Percentiles rank a stretch among this genome's conserved stretches.
Conservation (phyloP, 345 rosid species). For the Acer saccharum region DNA sequence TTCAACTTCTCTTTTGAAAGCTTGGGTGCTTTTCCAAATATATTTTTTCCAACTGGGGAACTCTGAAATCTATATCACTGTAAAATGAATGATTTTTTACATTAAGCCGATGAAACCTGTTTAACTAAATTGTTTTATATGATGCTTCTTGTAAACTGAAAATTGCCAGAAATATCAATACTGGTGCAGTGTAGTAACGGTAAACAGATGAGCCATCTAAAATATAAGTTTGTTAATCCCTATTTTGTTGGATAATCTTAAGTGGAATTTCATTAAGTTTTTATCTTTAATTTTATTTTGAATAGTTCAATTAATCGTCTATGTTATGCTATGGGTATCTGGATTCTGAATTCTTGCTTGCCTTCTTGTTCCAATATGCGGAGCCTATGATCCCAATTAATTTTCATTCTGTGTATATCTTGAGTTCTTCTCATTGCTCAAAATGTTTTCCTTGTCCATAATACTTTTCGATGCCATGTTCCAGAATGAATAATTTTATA, state of each 20-base stretch:
- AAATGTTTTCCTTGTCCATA: not conserved
- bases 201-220: not conserved
- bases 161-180: too few relatives aligned
- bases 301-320: not conserved
- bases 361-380: not conserved
- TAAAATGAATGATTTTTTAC: not conserved
- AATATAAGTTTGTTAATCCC: not conserved
- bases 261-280: not conserved
- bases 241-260: not conserved
- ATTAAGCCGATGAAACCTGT: too few relatives aligned
- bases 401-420: not conserved
- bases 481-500: not conserved
- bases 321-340: not conserved
- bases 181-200: not conserved
- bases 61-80: not conserved
- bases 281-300: not conserved
- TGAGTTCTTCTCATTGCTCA: not conserved
- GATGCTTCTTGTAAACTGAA: not conserved
- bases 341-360: not conserved
- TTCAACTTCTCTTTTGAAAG: not conserved
- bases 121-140: not conserved
- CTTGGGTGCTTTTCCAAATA: not conserved
- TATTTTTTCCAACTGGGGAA: not conserved
- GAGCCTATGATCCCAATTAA: not conserved
- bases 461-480: not conserved